Evolutionary conservation across 352 stramenopile genomes (phyloP).

Genomic region (Elongisporangium anandrum): DNA sequence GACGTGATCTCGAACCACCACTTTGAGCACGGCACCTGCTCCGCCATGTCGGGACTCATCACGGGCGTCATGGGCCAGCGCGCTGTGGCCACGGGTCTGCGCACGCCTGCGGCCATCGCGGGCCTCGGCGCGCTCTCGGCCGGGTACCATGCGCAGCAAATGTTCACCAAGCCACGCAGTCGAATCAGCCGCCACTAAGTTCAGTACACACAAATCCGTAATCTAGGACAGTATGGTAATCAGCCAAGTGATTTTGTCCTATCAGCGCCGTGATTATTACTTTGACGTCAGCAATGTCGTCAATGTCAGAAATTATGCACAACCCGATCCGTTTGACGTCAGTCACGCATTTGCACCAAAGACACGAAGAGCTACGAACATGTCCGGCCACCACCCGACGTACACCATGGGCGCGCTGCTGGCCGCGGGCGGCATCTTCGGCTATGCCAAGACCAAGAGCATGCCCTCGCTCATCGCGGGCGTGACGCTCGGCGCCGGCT

Average conservation of each 20-base stretch:
- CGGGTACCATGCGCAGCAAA: slow-evolving; percentile 73
- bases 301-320: not conserved
- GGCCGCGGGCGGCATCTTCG: slow-evolving; percentile 59
- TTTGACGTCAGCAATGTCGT: not conserved
- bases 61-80: slow-evolving; percentile 48
- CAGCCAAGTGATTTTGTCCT: not conserved
- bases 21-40: slow-evolving; percentile 62
- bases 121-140: slow-evolving; percentile 41
- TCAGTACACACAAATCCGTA: slow-evolving; percentile 33
- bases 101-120: slow-evolving; percentile 37
- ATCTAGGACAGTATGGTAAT: not conserved
- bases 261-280: not conserved
- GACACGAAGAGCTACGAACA: not conserved
- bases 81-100: slow-evolving; percentile 40
- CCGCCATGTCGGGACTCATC: slow-evolving; percentile 69
- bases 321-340: not conserved
- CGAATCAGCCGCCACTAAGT: slow-evolving; percentile 8
- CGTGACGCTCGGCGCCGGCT: slow-evolving; percentile 74
- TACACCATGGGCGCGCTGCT: slow-evolving; percentile 80
- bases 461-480: slow-evolving; percentile 79
- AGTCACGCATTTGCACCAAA: not conserved
- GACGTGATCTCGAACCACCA: slow-evolving; percentile 69
- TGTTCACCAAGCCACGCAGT: slow-evolving; percentile 47
- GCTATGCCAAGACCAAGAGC: slow-evolving; percentile 79
- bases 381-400: slow-evolving; percentile 58